Evolutionary conservation across 2,329 filamentous ascomycete genomes (phyloP), one percentile per base, ranked within the genome.

Genomic region (Fusarium xyrophilum): DNA sequence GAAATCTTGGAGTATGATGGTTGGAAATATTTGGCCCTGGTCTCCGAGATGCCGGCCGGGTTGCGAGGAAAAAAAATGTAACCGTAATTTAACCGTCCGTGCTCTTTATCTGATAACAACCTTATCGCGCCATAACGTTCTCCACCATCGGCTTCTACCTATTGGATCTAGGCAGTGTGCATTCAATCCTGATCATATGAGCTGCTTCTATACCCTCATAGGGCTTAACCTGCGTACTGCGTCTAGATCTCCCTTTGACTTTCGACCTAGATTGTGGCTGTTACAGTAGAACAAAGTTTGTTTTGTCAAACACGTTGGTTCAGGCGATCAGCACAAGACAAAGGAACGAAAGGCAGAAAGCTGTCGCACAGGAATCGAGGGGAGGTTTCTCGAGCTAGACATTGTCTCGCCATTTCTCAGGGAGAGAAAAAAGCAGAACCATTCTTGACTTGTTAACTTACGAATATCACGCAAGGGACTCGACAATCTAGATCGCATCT

Each of bases 31-130:
- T 50, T 50, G 53, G 25, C 40, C 40, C 44, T 55, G 33, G 39
- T 48, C 36, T 54, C 68, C 65, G 60, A 65, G 35, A 53, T 56
- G 51, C 63, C 55, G 46, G 28, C 11, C 7, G 2, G 2, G 23
- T 36, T 68, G 59, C 48, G 65, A 58, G 67, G 55, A 67, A 71
- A 71, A 71, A 72, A 71, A 63, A 38, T 32, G 33, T 50, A 40
- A 46, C 70, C 70, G 70, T 27, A n/a, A 27, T 68, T 73, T 70
- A 73, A 27, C 70, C 70, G 70, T 19, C 14, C 7, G 42, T n/a
- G n/a, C 15, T 48, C 27, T 23, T 39, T n/a, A 30, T 33, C 35
- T 56, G 70, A 72, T 67, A 72, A 70, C 60, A 48, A 23, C 35
- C 66, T 68, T 63, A 69, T 69, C 62, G 23, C n/a, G 19, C 33